Percentiles rank a stretch among this genome's conserved stretches.
phyloP scores from a whole-genome alignment of 1,139 yeast genomes.

The Scheffersomyces parashehatae region DNA sequence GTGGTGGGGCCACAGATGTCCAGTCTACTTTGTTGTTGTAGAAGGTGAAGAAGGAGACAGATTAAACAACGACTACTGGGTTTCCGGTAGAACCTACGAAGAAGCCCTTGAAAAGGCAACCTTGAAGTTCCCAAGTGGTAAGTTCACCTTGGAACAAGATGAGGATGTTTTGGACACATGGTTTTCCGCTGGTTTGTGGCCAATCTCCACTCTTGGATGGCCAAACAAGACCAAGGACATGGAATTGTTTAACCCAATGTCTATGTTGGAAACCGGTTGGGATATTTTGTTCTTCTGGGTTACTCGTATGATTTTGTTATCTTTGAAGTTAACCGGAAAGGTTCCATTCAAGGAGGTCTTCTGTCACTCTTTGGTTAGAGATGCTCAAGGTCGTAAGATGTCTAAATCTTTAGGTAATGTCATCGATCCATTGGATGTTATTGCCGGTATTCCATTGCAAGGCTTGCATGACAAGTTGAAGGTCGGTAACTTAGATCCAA shows the following conservation, averaged over 20 bases:
- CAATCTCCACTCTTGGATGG: slow-evolving; percentile 96
- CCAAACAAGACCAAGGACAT: slow-evolving; percentile 78
- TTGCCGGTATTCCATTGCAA: slow-evolving; percentile 80
- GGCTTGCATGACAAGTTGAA: slow-evolving; percentile 75
- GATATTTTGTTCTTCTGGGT: slow-evolving; percentile 99
- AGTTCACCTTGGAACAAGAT: slow-evolving; percentile 84
- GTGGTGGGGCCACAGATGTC: slow-evolving; percentile 99
- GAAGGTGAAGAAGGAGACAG: slow-evolving; percentile 69
- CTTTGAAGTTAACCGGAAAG: slow-evolving; percentile 85
- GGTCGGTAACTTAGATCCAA: slow-evolving; percentile 85
- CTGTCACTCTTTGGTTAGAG: slow-evolving; percentile 98
- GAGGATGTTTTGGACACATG: slow-evolving; percentile 98
- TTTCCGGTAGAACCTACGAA: slow-evolving; percentile 78
- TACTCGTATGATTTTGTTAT: slow-evolving; percentile 90
- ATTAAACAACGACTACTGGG: slow-evolving; percentile 78
- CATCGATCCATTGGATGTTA: slow-evolving; percentile 92
- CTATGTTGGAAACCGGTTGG: slow-evolving; percentile 98
- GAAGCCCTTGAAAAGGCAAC: slow-evolving; percentile 87
- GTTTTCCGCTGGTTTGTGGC: slow-evolving; percentile 99
- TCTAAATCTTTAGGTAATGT: slow-evolving; percentile 97
- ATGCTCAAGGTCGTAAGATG: slow-evolving; percentile 99
- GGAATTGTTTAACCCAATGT: slow-evolving; percentile 82
- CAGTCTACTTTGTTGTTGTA: slow-evolving; percentile 82
- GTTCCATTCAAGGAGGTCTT: slow-evolving; percentile 95
- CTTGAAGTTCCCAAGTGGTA: slow-evolving; percentile 66